phyloP scores from a whole-genome alignment of 2,329 filamentous ascomycete genomes.

The Pseudogymnoascus sp. region DNA sequence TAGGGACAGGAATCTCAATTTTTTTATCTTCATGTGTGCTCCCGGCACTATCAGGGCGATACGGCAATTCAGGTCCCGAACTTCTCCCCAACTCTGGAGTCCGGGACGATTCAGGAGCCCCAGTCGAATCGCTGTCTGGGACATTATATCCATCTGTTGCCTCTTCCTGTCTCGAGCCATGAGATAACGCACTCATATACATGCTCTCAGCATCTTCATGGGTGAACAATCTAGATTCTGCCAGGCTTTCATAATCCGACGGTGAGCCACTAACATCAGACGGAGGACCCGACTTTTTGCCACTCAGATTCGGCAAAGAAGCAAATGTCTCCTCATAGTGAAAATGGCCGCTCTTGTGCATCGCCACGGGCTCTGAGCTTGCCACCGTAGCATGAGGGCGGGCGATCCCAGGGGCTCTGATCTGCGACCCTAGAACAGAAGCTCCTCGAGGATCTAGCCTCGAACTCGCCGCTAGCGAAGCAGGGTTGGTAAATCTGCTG shows the following conservation, averaged over 20 bases:
- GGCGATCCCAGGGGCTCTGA: not conserved
- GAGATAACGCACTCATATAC: slow-evolving; percentile 70
- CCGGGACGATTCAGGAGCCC: not conserved
- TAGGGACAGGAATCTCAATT: not conserved
- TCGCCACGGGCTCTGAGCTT: not conserved
- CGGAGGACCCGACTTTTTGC: not conserved
- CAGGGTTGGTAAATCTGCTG: slow-evolving; percentile 4
- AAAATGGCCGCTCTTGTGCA: not conserved
- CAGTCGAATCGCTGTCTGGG: not conserved
- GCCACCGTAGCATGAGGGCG: not conserved
- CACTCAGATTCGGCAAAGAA: not conserved
- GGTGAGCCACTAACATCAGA: slow-evolving; percentile 2
- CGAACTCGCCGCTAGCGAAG: not conserved
- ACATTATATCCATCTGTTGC: slow-evolving; percentile 9
- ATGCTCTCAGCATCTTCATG: slow-evolving; percentile 79
- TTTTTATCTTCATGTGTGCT: not conserved
- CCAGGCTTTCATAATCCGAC: slow-evolving; percentile 40
- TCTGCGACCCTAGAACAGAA: not conserved
- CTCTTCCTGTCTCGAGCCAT: slow-evolving; percentile 15
- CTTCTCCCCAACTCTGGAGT: not conserved
- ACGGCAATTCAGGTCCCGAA: not conserved
- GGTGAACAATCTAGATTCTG: slow-evolving; percentile 62
- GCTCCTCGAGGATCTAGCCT: not conserved
- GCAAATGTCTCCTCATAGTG: not conserved
- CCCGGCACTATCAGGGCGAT: not conserved